These are phyloP conservation scores for Hirschioporus abietinus DNA, from an alignment of 768 basidiomycete species.

Conservation along the genomic window DNA sequence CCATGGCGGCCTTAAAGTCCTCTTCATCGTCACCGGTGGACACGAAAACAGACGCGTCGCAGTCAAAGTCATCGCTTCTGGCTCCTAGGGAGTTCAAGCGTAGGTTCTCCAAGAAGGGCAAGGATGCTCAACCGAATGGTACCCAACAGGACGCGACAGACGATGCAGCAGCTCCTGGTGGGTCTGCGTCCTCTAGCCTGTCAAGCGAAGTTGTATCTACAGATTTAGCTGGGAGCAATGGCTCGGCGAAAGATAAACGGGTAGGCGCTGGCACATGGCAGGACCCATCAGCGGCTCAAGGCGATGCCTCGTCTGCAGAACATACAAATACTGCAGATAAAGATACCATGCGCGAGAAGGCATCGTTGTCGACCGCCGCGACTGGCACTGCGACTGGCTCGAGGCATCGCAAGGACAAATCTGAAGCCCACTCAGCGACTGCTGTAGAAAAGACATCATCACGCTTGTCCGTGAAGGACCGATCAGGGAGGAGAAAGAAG, in stretches of 20 bases:
- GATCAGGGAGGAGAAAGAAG: slow-evolving; percentile 9
- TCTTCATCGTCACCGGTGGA: background rate
- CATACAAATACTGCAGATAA: background rate
- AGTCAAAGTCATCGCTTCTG: background rate
- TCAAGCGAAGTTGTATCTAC: background rate
- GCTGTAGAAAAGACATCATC: slow-evolving; percentile 14
- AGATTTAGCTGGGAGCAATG: background rate
- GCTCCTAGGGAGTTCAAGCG: background rate
- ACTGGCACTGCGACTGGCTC: slow-evolving; percentile 38
- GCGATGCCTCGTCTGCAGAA: background rate
- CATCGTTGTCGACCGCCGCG: slow-evolving; percentile 37
- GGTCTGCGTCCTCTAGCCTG: background rate
- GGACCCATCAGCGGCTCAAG: background rate
- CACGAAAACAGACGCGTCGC: slow-evolving; percentile 1
- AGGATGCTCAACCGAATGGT: background rate
- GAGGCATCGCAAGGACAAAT: slow-evolving; percentile 27
- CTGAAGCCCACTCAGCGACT: slow-evolving; percentile 29
- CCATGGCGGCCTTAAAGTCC: background rate
- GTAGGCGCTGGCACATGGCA: background rate
- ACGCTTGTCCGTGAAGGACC: slow-evolving; percentile 9
- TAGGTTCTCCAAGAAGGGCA: slow-evolving; percentile 1
- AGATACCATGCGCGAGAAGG: slow-evolving; percentile 29
- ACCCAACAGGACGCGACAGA: background rate
- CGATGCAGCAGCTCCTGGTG: background rate
- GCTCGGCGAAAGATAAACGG: background rate